A percentile compares a stretch with the other conserved stretches of the same genome.
phyloP scores from a whole-genome alignment of 179 eudicot species.

The Drosera spatulata region DNA sequence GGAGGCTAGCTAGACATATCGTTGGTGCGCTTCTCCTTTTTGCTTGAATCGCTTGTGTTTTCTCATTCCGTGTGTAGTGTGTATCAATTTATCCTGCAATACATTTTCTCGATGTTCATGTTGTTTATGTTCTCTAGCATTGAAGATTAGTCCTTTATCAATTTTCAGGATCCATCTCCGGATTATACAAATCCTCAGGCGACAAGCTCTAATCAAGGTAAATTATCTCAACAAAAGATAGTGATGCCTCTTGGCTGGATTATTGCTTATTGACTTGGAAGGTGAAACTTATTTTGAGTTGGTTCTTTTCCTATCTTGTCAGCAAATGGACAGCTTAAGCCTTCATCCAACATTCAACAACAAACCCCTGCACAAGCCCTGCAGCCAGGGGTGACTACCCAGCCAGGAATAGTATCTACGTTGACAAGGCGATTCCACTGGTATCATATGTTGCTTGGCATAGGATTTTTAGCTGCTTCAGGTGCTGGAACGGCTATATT shows the following conservation, averaged over 20 bases:
- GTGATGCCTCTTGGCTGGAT: not conserved
- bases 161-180: slow-evolving; percentile 62
- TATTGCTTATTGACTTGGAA: too few species aligned
- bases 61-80: too few species aligned
- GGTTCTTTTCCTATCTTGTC: not conserved
- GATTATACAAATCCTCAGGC: slow-evolving; percentile 39
- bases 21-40: too few species aligned
- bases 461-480: slow-evolving; percentile 68
- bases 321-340: slow-evolving; percentile 43
- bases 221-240: slow-evolving; percentile 3
- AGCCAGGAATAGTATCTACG: slow-evolving; percentile 32
- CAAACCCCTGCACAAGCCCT: slow-evolving; percentile 39
- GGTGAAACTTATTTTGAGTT: too few species aligned
- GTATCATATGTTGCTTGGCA: slow-evolving; percentile 72
- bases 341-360: slow-evolving; percentile 39
- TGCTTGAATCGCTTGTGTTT: too few species aligned
- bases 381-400: slow-evolving; percentile 36
- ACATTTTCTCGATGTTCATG: not conserved
- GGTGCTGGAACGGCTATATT: slow-evolving; percentile 83
- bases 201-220: slow-evolving; percentile 49
- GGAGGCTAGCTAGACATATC: too few species aligned
- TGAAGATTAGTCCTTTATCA: slow-evolving; percentile 10
- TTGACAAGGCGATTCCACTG: slow-evolving; percentile 51
- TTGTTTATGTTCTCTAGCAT: not conserved
- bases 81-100: too few species aligned